These are phyloP conservation scores for Chrysoporthe austroafricana DNA, from an alignment of 2,329 filamentous ascomycete genomes.

Conservation along the genomic window DNA sequence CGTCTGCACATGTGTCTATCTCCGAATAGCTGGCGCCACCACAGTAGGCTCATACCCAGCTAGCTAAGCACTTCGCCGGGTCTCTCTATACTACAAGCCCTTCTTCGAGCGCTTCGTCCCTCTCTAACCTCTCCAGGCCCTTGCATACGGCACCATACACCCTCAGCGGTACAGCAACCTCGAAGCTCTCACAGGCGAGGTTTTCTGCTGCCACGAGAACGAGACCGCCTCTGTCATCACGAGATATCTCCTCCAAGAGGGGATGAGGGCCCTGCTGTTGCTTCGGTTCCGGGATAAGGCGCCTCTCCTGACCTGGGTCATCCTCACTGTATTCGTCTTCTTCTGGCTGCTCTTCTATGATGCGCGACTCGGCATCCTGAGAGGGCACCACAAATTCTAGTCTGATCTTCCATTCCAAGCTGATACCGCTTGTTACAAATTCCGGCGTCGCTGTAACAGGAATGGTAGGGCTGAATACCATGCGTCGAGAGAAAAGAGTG, in stretches of 20 bases:
- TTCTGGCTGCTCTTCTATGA: constrained; percentile 33
- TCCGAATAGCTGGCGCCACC: neutral
- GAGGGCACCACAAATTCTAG: constrained; percentile 90
- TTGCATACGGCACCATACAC: constrained; percentile 72
- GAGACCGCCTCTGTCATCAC: constrained; percentile 75
- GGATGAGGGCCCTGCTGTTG: constrained; percentile 42
- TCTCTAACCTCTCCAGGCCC: constrained; percentile 59
- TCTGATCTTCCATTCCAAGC: constrained; percentile 83
- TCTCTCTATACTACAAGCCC: constrained; percentile 28
- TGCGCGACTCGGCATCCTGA: constrained; percentile 35
- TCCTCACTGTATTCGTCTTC: constrained; percentile 32
- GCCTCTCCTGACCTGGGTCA: constrained; percentile 23
- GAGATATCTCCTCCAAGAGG: constrained; percentile 78
- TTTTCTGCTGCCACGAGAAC: constrained; percentile 79
- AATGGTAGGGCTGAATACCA: constrained; percentile 82
- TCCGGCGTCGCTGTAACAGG: constrained; percentile 84
- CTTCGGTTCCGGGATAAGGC: constrained; percentile 33
- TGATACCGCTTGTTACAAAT: constrained; percentile 88
- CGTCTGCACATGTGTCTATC: constrained; percentile 13
- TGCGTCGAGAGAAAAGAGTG: constrained; percentile 76
- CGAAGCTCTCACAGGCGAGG: constrained; percentile 84
- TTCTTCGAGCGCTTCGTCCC: constrained; percentile 53
- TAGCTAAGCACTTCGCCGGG: neutral
- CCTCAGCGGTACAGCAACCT: constrained; percentile 80
- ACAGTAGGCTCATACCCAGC: neutral